Base-by-base conservation (phyloP, 2,329 filamentous ascomycete genomes). In the Alternaria sp. region DNA sequence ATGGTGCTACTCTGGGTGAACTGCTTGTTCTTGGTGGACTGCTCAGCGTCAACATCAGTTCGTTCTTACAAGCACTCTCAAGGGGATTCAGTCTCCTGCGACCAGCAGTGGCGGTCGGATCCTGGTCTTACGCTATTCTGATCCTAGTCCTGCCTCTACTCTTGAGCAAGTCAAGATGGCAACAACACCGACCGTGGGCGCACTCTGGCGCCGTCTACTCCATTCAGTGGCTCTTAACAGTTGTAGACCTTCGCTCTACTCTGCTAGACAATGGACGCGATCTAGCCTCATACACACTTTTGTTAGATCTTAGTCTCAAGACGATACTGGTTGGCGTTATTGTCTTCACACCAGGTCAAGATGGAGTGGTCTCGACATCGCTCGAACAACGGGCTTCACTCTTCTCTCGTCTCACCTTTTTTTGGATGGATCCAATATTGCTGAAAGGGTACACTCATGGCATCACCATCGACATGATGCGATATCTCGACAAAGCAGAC, bases 361-460 rank as follows among this genome's bases (percentile, higher is more conserved):
- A 49, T 16, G 28, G 27, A 34, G 45, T 28, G 11, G 6, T 4
- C 22, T 28, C 45, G 28, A 49, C 45, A 34, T 49, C 45, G 3
- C 45, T 49, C 3, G 45, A 49, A 49, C 25, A 49, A 14, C 45
- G 28, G 34, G 45, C 45, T 34, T 49, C 45, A 49, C 5, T 25
- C 14, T 49, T 49, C 34, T 49, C 45, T 5, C 45, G 45, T 7
- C 45, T 49, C 12, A 49, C 45, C 7, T 49, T 49, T 28, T 49
- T 49, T n/a, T 49, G 45, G 45, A 49, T 49, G 45, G 45, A 49
- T 22, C 5, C 45, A 16, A 49, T 49, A n/a, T 49, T 49, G n/a
- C 28, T 49, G 7, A 49, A 34, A 34, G 45, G 45, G 28, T 49
- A 49, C 28, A 49, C 45, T 34, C 2, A 34, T n/a, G 45, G 45